phyloP scores from a whole-genome alignment of 2,329 filamentous ascomycete species.

The Apiospora hydei region DNA sequence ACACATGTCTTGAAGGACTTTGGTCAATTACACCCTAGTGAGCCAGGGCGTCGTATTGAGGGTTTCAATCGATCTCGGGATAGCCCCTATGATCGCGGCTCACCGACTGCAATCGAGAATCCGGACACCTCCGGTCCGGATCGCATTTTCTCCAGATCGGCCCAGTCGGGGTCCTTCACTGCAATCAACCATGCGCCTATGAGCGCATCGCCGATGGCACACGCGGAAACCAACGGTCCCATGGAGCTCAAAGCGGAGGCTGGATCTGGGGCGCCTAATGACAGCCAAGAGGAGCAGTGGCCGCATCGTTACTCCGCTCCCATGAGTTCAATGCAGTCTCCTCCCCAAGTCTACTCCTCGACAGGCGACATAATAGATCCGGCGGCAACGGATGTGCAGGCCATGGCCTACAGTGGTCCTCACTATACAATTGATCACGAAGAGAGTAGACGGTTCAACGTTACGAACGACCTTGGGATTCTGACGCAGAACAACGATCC shows the following conservation, averaged over 20 bases:
- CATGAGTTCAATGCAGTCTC: neutral
- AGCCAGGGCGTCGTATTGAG: conserved; percentile 38
- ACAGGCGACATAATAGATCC: conserved; percentile 21
- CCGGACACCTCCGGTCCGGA: conserved; percentile 31
- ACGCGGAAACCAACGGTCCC: conserved; percentile 22
- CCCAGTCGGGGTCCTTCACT: conserved; percentile 46
- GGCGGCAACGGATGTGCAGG: conserved; percentile 12
- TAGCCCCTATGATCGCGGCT: conserved; percentile 42
- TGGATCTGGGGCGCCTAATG: neutral
- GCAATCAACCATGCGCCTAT: conserved; percentile 46
- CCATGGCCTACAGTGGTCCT: conserved; percentile 6
- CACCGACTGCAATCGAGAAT: conserved; percentile 38
- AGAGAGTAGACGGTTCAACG: conserved; percentile 26
- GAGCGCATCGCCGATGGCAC: neutral
- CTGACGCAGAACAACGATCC: conserved; percentile 28
- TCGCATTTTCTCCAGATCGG: conserved; percentile 39
- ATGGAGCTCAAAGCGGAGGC: conserved; percentile 13
- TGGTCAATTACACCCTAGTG: conserved; percentile 47
- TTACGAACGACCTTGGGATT: conserved; percentile 27
- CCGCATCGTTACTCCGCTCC: conserved; percentile 14
- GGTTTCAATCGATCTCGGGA: conserved; percentile 38
- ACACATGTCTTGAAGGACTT: conserved; percentile 51
- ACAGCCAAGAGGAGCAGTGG: conserved; percentile 23
- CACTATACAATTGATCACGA: conserved; percentile 15
- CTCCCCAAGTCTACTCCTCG: conserved; percentile 21